phyloP scores from a whole-genome alignment of 1,284 basidiomycete genomes.

The Fomitopsis betulina region DNA sequence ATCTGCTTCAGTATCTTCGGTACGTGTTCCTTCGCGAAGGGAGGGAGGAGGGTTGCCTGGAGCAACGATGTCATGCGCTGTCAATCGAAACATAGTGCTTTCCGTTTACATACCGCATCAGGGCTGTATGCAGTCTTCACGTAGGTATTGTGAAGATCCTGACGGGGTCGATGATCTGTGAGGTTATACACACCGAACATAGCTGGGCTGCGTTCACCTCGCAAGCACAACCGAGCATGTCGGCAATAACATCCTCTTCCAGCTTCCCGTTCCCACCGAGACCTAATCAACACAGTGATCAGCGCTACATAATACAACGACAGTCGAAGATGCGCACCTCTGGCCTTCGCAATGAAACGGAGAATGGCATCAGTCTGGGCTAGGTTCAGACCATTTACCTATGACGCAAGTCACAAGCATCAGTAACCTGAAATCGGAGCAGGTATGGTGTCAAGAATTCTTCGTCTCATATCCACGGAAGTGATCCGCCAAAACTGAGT shows the following conservation, averaged over 20 bases:
- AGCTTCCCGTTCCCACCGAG: background rate
- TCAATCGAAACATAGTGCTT: no score
- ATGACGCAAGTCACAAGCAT: background rate
- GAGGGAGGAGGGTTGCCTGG: background rate
- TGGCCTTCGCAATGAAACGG: background rate
- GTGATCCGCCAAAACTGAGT: no score
- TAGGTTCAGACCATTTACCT: background rate
- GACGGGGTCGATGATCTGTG: background rate
- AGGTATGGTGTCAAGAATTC: no score
- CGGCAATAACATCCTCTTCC: background rate
- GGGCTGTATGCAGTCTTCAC: background rate
- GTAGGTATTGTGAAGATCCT: background rate
- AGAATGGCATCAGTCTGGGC: background rate
- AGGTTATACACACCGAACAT: background rate
- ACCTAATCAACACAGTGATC: background rate
- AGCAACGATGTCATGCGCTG: background rate
- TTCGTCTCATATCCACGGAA: no score
- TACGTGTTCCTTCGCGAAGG: background rate
- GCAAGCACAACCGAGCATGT: background rate
- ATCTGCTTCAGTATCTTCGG: background rate
- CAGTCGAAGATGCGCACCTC: background rate
- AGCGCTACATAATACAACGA: background rate
- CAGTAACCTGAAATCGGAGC: background rate
- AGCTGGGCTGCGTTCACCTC: background rate
- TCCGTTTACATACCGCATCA: background rate